phyloP scores from a whole-genome alignment of 2,329 filamentous ascomycete species.

The Xylariales sp. region DNA sequence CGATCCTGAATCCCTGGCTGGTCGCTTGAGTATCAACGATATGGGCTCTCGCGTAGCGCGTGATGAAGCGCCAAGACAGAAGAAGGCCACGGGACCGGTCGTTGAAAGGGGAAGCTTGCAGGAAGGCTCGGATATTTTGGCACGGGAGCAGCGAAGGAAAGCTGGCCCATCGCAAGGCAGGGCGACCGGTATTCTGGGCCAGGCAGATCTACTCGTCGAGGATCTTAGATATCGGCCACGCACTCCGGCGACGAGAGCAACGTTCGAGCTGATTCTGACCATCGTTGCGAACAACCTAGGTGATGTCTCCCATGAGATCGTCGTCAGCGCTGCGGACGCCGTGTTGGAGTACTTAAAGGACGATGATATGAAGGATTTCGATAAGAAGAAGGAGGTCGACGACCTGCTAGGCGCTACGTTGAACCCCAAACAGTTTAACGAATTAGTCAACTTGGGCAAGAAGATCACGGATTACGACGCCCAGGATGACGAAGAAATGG shows the following conservation, averaged over 20 bases:
- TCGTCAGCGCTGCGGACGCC: slow-evolving; percentile 89
- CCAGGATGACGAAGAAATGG: slow-evolving; percentile 88
- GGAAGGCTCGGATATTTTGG: slow-evolving; percentile 79
- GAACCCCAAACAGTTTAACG: slow-evolving; percentile 89
- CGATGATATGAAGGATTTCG: slow-evolving; percentile 91
- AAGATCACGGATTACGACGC: slow-evolving; percentile 99
- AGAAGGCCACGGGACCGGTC: slow-evolving; percentile 65
- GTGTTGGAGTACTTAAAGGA: slow-evolving; percentile 90
- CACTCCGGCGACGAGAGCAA: slow-evolving; percentile 84
- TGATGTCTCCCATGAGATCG: slow-evolving; percentile 87
- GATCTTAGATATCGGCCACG: slow-evolving; percentile 88
- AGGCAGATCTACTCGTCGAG: slow-evolving; percentile 82
- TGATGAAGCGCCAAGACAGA: slow-evolving; percentile 75
- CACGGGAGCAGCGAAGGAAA: slow-evolving; percentile 78
- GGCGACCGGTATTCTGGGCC: slow-evolving; percentile 74
- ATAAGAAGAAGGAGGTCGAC: slow-evolving; percentile 97
- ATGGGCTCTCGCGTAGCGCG: slow-evolving; percentile 85
- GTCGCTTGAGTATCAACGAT: slow-evolving; percentile 85
- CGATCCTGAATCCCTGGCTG: slow-evolving; percentile 94
- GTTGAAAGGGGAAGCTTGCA: slow-evolving; percentile 70
- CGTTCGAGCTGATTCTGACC: slow-evolving; percentile 90
- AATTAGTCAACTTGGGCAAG: slow-evolving; percentile 92
- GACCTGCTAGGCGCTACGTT: slow-evolving; percentile 83
- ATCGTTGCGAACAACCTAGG: slow-evolving; percentile 84
- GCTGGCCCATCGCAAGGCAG: slow-evolving; percentile 66